Evolutionary conservation across 2,329 filamentous ascomycete species (phyloP).

Genomic region (Colletotrichum theobromicola): DNA sequence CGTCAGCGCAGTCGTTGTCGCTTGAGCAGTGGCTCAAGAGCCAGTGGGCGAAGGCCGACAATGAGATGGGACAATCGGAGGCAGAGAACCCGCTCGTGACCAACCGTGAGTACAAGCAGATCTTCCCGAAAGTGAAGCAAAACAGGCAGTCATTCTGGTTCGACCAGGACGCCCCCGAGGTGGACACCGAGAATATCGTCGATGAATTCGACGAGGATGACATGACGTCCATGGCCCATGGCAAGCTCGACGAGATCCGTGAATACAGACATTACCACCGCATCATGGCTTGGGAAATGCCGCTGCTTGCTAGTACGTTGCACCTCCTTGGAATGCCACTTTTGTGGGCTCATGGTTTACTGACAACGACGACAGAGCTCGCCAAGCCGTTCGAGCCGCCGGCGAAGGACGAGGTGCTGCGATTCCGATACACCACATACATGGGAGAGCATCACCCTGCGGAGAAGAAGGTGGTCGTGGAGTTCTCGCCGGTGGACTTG

Average conservation of each 20-base stretch:
- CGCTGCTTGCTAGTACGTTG: constrained; percentile 80
- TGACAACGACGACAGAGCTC: constrained; percentile 63
- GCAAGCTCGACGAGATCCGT: constrained; percentile 84
- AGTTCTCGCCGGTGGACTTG: constrained; percentile 81
- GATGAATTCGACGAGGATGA: constrained; percentile 80
- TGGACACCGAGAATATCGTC: constrained; percentile 53
- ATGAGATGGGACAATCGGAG: neutral
- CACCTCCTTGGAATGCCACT: neutral
- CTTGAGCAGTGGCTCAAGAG: constrained; percentile 11
- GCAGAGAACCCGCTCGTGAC: constrained; percentile 4
- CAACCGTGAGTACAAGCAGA: constrained; percentile 22
- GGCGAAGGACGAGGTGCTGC: constrained; percentile 70
- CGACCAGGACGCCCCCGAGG: constrained; percentile 53
- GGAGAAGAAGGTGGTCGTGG: constrained; percentile 90
- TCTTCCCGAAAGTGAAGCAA: constrained; percentile 27
- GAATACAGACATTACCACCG: constrained; percentile 89
- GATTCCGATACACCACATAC: constrained; percentile 97
- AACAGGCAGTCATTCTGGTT: constrained; percentile 52
- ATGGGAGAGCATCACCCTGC: constrained; percentile 94
- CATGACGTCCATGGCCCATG: constrained; percentile 82
- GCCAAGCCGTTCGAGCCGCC: constrained; percentile 82
- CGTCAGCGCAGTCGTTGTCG: constrained; percentile 18
- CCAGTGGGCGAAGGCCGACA: neutral
- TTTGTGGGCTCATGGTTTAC: neutral
- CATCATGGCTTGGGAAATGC: constrained; percentile 94